These are phyloP conservation scores for Cocos nucifera DNA, from an alignment of 176 grass and related monocot species.

Conservation along the genomic window DNA sequence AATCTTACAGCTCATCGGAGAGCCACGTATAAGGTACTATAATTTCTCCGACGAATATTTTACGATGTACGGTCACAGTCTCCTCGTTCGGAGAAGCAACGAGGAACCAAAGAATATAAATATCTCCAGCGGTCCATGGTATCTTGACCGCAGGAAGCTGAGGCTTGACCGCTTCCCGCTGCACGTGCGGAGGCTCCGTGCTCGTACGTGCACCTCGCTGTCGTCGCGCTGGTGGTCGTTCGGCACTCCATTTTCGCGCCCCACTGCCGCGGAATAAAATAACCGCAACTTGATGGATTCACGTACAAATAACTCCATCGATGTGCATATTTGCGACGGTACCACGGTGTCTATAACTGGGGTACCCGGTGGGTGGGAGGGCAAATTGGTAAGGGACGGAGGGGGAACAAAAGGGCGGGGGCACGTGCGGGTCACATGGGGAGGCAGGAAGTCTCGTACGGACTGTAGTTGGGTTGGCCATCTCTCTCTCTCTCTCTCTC, in stretches of 20 bases:
- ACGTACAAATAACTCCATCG: not conserved
- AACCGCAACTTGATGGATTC: not conserved
- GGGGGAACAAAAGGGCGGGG: not conserved
- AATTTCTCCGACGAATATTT: no score
- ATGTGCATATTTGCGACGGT: not conserved
- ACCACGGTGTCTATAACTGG: not conserved
- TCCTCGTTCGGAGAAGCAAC: no score
- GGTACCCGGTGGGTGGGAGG: no score
- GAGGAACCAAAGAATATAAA: no score
- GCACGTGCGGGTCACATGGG: slow-evolving; percentile 6
- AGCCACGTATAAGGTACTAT: no score
- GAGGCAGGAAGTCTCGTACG: not conserved
- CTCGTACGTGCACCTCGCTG: slow-evolving; percentile 4
- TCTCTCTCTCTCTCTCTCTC: no score
- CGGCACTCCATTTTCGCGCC: not conserved
- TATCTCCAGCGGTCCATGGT: no score
- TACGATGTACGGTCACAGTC: no score
- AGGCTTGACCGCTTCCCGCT: no score
- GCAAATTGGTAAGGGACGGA: no score
- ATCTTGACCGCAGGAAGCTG: not conserved
- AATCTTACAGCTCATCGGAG: no score
- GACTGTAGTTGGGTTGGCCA: no score
- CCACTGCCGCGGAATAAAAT: not conserved
- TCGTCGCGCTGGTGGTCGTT: not conserved
- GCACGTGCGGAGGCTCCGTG: not conserved